phyloP scores from a whole-genome alignment of 208 protist species.

The Naegleria gruberi region DNA sequence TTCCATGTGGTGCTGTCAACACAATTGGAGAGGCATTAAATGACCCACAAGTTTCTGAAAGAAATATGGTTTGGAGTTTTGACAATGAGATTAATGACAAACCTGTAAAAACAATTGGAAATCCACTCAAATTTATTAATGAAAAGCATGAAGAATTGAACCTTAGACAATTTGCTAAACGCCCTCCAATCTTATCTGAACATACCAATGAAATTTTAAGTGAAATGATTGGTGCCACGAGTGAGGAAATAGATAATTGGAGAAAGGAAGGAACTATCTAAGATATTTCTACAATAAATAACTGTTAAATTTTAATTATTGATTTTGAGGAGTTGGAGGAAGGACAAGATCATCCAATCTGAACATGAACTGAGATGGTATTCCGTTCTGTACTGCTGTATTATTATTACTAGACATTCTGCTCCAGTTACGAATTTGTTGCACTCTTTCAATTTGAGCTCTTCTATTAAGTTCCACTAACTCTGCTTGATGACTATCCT shows the following conservation, averaged over 20 bases:
- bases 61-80: constrained; percentile 13
- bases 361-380: no score
- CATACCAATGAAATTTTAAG: constrained; percentile 16
- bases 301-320: no score
- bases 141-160: not conserved
- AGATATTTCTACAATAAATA: no score
- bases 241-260: not conserved
- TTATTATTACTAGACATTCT: no score
- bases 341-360: no score
- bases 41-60: not conserved
- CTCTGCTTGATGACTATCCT: not conserved
- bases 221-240: not conserved
- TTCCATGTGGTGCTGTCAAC: constrained; percentile 15
- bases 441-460: not conserved
- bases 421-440: no score
- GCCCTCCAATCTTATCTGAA: not conserved
- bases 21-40: not conserved
- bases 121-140: not conserved
- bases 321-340: no score
- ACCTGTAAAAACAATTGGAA: not conserved
- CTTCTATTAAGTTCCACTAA: not conserved
- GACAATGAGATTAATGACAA: not conserved
- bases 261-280: constrained; percentile 5
- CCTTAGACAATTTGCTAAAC: not conserved
- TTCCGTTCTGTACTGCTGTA: no score